phyloP scores from a whole-genome alignment of 495 filamentous ascomycete species.

The Xylaria intraflava region DNA sequence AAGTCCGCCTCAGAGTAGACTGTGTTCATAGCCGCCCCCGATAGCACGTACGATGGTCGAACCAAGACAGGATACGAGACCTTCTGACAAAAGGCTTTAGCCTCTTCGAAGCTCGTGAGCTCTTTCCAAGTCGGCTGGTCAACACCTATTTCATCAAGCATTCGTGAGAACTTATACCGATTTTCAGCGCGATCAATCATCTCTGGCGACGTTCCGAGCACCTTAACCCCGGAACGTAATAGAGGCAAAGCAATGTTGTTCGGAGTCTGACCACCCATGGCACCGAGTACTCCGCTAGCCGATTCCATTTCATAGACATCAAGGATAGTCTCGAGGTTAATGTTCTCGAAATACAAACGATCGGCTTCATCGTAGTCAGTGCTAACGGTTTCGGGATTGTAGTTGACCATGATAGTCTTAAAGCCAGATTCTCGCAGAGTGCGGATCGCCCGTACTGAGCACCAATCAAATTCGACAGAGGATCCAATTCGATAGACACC shows the following conservation, averaged over 20 bases:
- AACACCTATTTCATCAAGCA: slow-evolving; percentile 90
- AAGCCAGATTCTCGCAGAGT: slow-evolving; percentile 80
- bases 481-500: slow-evolving; percentile 97
- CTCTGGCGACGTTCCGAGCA: slow-evolving; percentile 91
- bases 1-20: slow-evolving; percentile 85
- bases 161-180: slow-evolving; percentile 96
- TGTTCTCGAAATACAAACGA: slow-evolving; percentile 93
- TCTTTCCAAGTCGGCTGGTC: slow-evolving; percentile 99
- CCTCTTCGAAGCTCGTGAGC: slow-evolving; percentile 81
- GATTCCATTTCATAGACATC: slow-evolving; percentile 92
- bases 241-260: slow-evolving; percentile 96
- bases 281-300: slow-evolving; percentile 86
- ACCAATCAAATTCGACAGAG: slow-evolving; percentile 99
- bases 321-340: slow-evolving; percentile 86
- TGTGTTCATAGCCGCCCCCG: slow-evolving; percentile 96
- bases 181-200: slow-evolving; percentile 99
- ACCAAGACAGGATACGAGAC: slow-evolving; percentile 92
- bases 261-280: slow-evolving; percentile 96
- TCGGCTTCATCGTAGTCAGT: slow-evolving; percentile 98
- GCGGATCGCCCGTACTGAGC: slow-evolving; percentile 91
- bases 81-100: slow-evolving; percentile 71
- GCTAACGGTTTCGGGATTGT: slow-evolving; percentile 89
- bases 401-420: slow-evolving; percentile 99
- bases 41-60: slow-evolving; percentile 90
- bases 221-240: slow-evolving; percentile 80